A percentile compares a stretch with the other conserved stretches of the same genome.
Conservation (phyloP, 257 asterid species). For the Orobanche coerulescens region DNA sequence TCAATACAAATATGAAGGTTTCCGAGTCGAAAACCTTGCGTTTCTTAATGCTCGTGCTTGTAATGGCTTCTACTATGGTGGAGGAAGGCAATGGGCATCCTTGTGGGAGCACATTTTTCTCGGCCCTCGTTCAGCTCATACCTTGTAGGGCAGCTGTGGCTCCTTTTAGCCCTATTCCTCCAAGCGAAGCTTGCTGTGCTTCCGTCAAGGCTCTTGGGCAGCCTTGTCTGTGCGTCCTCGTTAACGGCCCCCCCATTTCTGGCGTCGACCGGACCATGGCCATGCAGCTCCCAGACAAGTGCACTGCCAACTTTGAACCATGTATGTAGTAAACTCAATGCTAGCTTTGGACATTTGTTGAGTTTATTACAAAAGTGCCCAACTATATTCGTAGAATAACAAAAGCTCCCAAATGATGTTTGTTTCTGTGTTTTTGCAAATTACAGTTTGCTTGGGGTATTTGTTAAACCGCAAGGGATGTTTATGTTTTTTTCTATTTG, state of each 20-base stretch:
- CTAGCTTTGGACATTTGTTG: no score
- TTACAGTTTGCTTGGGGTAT: neutral
- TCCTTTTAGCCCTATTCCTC: slow-evolving; percentile 60
- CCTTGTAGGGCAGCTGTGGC: slow-evolving; percentile 86
- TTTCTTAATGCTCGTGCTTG: slow-evolving; percentile 28
- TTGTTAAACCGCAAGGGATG: no score
- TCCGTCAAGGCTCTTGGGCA: slow-evolving; percentile 85
- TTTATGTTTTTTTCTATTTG: no score
- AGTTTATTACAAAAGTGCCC: no score
- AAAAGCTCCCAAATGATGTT: no score
- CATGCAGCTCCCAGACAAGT: slow-evolving; percentile 77
- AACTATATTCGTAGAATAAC: no score
- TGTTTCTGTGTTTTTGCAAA: neutral
- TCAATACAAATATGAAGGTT: slow-evolving; percentile 28
- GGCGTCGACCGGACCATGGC: slow-evolving; percentile 82
- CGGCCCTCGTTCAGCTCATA: slow-evolving; percentile 75
- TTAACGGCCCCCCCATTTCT: slow-evolving; percentile 89
- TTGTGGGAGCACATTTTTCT: slow-evolving; percentile 67
- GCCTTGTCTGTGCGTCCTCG: slow-evolving; percentile 77
- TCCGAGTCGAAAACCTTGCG: slow-evolving; percentile 10
- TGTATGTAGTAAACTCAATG: no score
- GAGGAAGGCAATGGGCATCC: slow-evolving; percentile 37
- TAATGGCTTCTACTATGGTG: slow-evolving; percentile 20
- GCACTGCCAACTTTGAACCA: slow-evolving; percentile 77
- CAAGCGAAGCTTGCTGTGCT: slow-evolving; percentile 75